Evolutionary conservation across 1,284 basidiomycete species (phyloP).

Genomic region (Ustilago curta): DNA sequence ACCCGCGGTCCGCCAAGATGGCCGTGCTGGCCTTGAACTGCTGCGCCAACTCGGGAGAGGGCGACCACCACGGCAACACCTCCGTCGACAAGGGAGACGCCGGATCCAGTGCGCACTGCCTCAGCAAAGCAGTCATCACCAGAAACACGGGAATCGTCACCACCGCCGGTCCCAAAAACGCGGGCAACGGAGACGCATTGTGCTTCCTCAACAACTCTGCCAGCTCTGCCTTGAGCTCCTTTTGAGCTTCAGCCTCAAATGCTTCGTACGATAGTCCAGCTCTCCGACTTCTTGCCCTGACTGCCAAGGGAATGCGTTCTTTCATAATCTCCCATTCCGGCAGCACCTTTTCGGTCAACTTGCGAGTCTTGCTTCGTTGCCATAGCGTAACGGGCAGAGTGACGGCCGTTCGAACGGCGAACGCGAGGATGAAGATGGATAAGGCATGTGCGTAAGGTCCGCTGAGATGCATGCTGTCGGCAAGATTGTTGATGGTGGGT

Average conservation of each 20-base stretch:
- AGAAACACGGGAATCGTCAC: slow-evolving; percentile 64
- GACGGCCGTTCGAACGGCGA: slow-evolving; percentile 76
- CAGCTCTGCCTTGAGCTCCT: slow-evolving; percentile 56
- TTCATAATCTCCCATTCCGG: slow-evolving; percentile 76
- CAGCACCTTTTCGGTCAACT: slow-evolving; percentile 77
- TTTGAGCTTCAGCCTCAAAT: slow-evolving; percentile 70
- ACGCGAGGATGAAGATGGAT: slow-evolving; percentile 81
- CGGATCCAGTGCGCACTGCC: slow-evolving; percentile 51
- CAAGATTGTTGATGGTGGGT: slow-evolving; percentile 44
- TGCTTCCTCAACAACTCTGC: slow-evolving; percentile 50
- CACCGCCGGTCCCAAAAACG: slow-evolving; percentile 56
- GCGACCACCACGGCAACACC: slow-evolving; percentile 64
- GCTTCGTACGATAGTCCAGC: slow-evolving; percentile 74
- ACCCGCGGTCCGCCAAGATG: slow-evolving; percentile 60
- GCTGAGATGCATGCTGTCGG: slow-evolving; percentile 45
- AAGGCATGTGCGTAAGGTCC: slow-evolving; percentile 71
- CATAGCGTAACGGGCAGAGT: slow-evolving; percentile 83
- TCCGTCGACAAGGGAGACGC: slow-evolving; percentile 49
- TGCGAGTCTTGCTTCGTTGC: slow-evolving; percentile 78
- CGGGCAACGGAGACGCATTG: slow-evolving; percentile 57
- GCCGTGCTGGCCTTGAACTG: slow-evolving; percentile 54
- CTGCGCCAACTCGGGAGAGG: slow-evolving; percentile 52
- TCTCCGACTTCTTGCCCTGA: slow-evolving; percentile 73
- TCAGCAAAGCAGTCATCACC: slow-evolving; percentile 56
- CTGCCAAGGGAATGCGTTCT: slow-evolving; percentile 71